Base-by-base conservation (phyloP, 768 basidiomycete genomes). In the Leucogyrophana mollusca region DNA sequence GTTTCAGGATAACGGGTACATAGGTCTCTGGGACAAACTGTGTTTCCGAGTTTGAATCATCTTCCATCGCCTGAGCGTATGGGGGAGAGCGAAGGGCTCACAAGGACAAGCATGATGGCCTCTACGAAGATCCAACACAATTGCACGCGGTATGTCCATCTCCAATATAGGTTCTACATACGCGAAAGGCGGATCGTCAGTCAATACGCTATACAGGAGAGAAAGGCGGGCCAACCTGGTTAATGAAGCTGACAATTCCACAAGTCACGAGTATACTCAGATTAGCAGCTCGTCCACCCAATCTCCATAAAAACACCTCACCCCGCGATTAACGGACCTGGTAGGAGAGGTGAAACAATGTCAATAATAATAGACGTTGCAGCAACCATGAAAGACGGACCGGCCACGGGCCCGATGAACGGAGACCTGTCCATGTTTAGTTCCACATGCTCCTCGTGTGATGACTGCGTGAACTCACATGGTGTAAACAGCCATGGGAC, bases 21-120 rank as follows among this genome's bases (percentile, higher is more conserved):
- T 80, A 90, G 0, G 88, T 88, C 67, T 92, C 90, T 2, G 85
- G 85, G 0, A 87, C 77, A 30, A 85, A 57, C 78, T 87, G 43
- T 7, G 21, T 7, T n/a, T 10, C 14, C 13, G 7, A 13, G 27
- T 7, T 30, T 13, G 27, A 6, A 13, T 13, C 13, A 13, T 30
- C 27, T 6, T n/a, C n/a, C n/a, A n/a, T n/a, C n/a, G n/a, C n/a
- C n/a, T n/a, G n/a, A n/a, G n/a, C n/a, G n/a, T n/a, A n/a, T n/a
- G n/a, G n/a, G n/a, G n/a, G n/a, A n/a, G n/a, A n/a, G n/a, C n/a
- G n/a, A n/a, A n/a, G n/a, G n/a, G 63, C 75, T 53, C 52, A 84
- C 83, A 34, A 77, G 18, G 38, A 80, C 56, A 7, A 92, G 64
- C 0, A 77, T 67, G 7, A 76, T 40, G 8, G 73, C 62, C 59